Base-by-base conservation (phyloP, 1,284 basidiomycete genomes). In the Inonotus obliquus region DNA sequence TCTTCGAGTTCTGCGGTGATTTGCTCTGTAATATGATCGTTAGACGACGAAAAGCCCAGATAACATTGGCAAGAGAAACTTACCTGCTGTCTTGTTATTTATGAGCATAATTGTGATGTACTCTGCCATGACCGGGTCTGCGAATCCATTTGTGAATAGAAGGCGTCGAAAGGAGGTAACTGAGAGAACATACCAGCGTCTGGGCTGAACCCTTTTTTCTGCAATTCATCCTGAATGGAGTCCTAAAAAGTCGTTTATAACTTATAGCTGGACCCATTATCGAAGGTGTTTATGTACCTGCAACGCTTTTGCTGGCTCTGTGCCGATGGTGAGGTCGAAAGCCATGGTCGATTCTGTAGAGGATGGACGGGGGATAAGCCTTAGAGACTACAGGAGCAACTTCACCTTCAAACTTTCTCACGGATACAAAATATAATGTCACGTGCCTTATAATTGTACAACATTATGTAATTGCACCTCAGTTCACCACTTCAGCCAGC, bases 31-130 rank as follows among this genome's bases (percentile, higher is more conserved):
- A 17, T 27, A 19, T 14, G 27, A 29, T 13, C 23, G 17, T 52
- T 5, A 52, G 63, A 32, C 32, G 57, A 41, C 55, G n/a, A 62
- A 13, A 37, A 66, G 60, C 52, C 56, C 35, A 51, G 9, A 47
- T 55, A 49, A 9, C 5, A 6, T 17, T 11, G 13, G 14, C 25
- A 17, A n/a, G 37, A 51, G 19, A 49, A 1, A 11, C 45, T 76
- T 66, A 90, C 91, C 84, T 67, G 85, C 74, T 61, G 88, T 88
- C 78, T 94, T 94, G 75, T 91, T 90, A 72, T 94, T 94, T 65
- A 93, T 92, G 54, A 94, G 83, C 92, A 94, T 93, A 65, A 94
- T 94, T 23, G 91, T 91, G 64, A 93, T 92, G 70, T 92, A 94
- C 72, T 94, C 92, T 5, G 91, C 89, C 91, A 93, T 93, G 66